phyloP scores from a whole-genome alignment of 2,329 filamentous ascomycete species.

The Grosmannia huntii region DNA sequence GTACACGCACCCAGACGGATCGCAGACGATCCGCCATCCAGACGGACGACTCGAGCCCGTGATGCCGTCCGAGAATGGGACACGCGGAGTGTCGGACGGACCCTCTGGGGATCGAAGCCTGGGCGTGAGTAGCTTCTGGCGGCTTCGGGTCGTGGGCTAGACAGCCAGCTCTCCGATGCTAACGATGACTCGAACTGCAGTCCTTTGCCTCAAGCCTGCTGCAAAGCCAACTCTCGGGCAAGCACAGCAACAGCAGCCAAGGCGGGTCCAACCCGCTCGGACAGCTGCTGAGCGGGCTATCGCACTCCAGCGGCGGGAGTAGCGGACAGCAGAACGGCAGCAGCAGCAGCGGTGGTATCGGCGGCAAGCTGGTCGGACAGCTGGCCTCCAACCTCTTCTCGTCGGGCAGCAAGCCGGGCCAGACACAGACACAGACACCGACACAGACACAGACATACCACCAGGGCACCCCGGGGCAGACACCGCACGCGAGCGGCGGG shows the following conservation, averaged over 20 bases:
- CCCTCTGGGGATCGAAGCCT: conserved; percentile 41
- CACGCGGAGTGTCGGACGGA: conserved; percentile 26
- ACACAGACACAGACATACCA: conserved; percentile 31
- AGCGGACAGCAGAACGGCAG: conserved; percentile 15
- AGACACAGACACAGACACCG: conserved; percentile 24
- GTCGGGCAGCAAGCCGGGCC: conserved; percentile 32
- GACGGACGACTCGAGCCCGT: conserved; percentile 50
- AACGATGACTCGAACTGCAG: conserved; percentile 22
- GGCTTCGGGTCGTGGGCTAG: background rate
- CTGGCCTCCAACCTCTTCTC: conserved; percentile 43
- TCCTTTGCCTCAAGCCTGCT: conserved; percentile 49
- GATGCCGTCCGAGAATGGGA: conserved; percentile 26
- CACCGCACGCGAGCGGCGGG: conserved; percentile 27
- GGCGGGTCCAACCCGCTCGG: conserved; percentile 29
- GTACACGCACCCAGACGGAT: conserved; percentile 48
- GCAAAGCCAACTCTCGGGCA: conserved; percentile 28
- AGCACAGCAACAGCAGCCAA: conserved; percentile 26
- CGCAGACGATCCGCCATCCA: conserved; percentile 45
- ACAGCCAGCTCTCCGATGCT: background rate
- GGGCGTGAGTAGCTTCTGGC: conserved; percentile 39
- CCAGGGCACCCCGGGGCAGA: conserved; percentile 28
- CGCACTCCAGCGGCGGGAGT: conserved; percentile 16
- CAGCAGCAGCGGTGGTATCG: conserved; percentile 23
- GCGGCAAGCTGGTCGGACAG: conserved; percentile 43
- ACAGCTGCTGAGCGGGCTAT: conserved; percentile 31